Evolutionary conservation across 345 rosid genomes (phyloP).

Genomic region (Gossypioides kirkii): DNA sequence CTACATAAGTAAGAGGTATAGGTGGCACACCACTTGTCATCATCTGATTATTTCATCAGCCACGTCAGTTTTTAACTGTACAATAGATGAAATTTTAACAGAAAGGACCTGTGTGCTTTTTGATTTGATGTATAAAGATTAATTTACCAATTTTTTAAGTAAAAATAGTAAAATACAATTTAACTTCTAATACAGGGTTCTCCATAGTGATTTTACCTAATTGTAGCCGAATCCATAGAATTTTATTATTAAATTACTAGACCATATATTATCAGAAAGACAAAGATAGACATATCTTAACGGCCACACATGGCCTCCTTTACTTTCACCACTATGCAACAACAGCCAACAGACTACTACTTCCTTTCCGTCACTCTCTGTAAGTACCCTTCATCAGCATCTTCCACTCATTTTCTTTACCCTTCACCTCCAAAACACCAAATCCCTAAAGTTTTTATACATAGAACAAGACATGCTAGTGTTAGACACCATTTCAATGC

Average conservation of each 20-base stretch:
- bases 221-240: not conserved
- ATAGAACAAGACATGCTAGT: constrained; percentile 14
- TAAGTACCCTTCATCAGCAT: constrained; percentile 29
- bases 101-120: accelerated
- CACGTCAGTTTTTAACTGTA: accelerated
- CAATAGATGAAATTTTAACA: accelerated
- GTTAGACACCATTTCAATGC: constrained; percentile 10
- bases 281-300: constrained; percentile 13
- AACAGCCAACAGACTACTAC: constrained; percentile 17
- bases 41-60: too few relatives aligned
- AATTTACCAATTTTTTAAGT: accelerated
- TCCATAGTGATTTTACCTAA: accelerated
- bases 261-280: constrained; percentile 16
- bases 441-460: not conserved
- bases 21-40: too few relatives aligned
- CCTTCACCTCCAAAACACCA: constrained; percentile 24
- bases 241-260: not conserved
- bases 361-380: constrained; percentile 21
- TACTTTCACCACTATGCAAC: constrained; percentile 26
- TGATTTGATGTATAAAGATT: too few relatives aligned
- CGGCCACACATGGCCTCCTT: constrained; percentile 61
- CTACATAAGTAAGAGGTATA: too few relatives aligned
- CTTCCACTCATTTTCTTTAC: constrained; percentile 16
- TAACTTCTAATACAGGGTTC: too few relatives aligned
- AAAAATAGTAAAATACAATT: too few relatives aligned